Conservation (phyloP, 345 rosid species). For the Populus simonii region DNA sequence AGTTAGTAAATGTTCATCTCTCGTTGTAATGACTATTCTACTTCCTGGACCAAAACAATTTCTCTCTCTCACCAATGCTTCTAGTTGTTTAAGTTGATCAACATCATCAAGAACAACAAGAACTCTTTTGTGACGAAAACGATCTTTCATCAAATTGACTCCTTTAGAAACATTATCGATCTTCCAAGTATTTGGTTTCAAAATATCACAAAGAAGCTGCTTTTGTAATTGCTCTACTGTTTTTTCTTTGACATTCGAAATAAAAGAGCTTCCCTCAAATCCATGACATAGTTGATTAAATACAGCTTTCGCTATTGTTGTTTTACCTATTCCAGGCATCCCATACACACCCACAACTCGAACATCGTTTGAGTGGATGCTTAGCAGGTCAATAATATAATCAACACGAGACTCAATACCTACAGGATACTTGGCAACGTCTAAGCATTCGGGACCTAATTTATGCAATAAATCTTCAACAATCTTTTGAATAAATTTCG, state of each 20-base stretch:
- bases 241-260: not conserved
- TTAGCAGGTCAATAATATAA: not conserved
- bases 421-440: not conserved
- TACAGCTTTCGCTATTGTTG: constrained; percentile 9
- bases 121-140: constrained; percentile 1
- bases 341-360: not conserved
- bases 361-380: not conserved
- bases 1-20: constrained; percentile 4
- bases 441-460: not conserved
- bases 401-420: not conserved
- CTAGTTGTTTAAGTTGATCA: not conserved
- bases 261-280: not conserved
- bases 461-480: not conserved
- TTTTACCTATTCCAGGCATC: constrained; percentile 6
- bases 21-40: not conserved
- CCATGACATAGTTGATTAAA: not conserved
- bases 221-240: not conserved
- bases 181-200: not conserved
- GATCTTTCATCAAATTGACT: constrained; percentile 1
- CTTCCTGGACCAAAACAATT: constrained; percentile 1
- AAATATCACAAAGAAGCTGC: not conserved
- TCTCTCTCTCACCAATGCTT: not conserved
- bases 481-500: not conserved
- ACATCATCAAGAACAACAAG: constrained; percentile 10
- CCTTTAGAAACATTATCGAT: not conserved